These are phyloP conservation scores for Chaetothyriales sp. DNA, from an alignment of 2,329 filamentous ascomycete species.

Conservation along the genomic window DNA sequence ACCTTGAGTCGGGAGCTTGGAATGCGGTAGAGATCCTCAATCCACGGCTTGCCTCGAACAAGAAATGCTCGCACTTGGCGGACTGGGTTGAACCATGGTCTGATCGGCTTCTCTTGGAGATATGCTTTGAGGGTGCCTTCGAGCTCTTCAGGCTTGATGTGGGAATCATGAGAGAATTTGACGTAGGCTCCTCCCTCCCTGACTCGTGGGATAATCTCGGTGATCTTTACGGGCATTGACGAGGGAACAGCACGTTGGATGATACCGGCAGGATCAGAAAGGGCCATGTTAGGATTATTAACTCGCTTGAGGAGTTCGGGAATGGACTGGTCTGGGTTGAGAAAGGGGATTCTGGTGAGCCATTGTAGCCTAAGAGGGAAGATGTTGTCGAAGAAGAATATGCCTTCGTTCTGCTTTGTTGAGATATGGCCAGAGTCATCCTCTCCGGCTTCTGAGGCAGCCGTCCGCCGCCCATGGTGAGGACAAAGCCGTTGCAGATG, in stretches of 20 bases:
- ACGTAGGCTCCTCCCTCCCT: conserved; percentile 92
- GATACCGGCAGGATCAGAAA: conserved; percentile 43
- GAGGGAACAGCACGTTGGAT: conserved; percentile 50
- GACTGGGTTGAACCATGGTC: conserved; percentile 84
- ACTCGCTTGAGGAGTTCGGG: conserved; percentile 39
- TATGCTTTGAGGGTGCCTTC: conserved; percentile 49
- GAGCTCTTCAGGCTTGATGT: conserved; percentile 38
- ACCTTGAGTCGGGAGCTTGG: conserved; percentile 64
- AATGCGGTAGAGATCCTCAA: conserved; percentile 78
- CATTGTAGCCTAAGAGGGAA: conserved; percentile 67
- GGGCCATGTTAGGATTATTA: conserved; percentile 37
- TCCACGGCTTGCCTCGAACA: conserved; percentile 78
- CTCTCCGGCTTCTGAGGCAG: conserved; percentile 19
- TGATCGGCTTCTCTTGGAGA: conserved; percentile 56
- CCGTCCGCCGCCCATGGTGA: conserved; percentile 4
- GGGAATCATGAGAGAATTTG: conserved; percentile 54
- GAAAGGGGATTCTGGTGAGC: conserved; percentile 41
- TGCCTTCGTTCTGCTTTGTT: conserved; percentile 60
- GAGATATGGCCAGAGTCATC: conserved; percentile 58
- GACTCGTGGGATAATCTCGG: conserved; percentile 67
- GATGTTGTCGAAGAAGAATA: conserved; percentile 84
- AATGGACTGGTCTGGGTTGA: conserved; percentile 31
- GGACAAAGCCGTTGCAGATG: background rate
- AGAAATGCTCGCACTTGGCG: conserved; percentile 54
- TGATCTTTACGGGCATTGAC: conserved; percentile 53